Evolutionary conservation across 23 red algal species (phyloP), one percentile per base, ranked within the genome.

Genomic region (Gracilaria gracilis): DNA sequence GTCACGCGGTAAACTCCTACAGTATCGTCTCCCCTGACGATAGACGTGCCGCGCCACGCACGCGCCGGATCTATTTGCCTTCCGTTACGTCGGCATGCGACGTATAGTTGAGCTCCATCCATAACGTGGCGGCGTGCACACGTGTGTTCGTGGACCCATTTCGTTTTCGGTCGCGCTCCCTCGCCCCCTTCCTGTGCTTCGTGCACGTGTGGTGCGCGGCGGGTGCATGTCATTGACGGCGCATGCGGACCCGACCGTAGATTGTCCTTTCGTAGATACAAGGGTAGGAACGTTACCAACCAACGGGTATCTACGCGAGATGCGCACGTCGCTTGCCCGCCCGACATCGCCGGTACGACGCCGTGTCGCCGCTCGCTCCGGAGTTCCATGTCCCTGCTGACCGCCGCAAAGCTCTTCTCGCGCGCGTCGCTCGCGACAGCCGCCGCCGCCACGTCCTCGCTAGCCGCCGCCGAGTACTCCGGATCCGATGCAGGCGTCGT

Each of bases 401-500:
- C 54, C 11, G 58, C 58, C 25, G 58, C 53, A n/a, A 61, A 27
- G 51, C 33, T 82, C 23, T n/a, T 82, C 23, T 65, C 73, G n/a
- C 87, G 87, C 76, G 74, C 59, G 21, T 90, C 74, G 34, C 16
- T 90, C 5, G 32, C 50, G 25, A 29, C 57, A 21, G 42, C 64
- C n/a, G 87, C 27, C 24, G 50, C 67, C 57, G 54, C 87, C 33
- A 38, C 58, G n/a, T 59, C 76, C 14, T 66, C 87, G 37, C 76
- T 90, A 19, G 71, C 74, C n/a, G 89, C 76, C 42, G 89, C 66
- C 49, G 89, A 92, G 50, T 65, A 76, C 64, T 47, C 80, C 23
- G 89, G 79, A 39, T 84, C 89, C 13, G 89, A 92, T 38, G 59
- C 89, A 23, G 89, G 89, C 36, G 35, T 79, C 20, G 73, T 92